phyloP scores from a whole-genome alignment of 106 monocot genomes.

The Vanilla planifolia region DNA sequence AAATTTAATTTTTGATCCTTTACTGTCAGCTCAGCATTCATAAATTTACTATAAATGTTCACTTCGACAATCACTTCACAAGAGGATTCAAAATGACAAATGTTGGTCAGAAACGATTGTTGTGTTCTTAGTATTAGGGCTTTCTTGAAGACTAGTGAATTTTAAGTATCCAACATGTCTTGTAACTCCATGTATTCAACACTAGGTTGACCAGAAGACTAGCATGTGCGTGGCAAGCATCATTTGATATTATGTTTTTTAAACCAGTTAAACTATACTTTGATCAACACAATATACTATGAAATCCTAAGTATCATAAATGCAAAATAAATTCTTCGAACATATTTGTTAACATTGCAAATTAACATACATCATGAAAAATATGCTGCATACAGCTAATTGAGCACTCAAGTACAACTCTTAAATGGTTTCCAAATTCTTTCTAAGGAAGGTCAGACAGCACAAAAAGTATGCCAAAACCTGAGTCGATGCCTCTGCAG shows the following conservation, averaged over 20 bases:
- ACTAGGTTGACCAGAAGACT: background rate
- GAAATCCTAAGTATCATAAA: too few relatives aligned
- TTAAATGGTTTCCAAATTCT: too few relatives aligned
- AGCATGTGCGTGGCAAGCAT: background rate
- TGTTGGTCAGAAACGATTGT: background rate
- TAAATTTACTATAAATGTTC: background rate
- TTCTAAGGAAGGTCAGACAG: background rate
- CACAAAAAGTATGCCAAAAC: slow-evolving; percentile 3
- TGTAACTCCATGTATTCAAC: too few relatives aligned
- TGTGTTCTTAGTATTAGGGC: background rate
- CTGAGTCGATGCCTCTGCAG: slow-evolving; percentile 9
- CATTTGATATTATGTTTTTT: too few relatives aligned
- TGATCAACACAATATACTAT: too few relatives aligned
- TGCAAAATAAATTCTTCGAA: too few relatives aligned
- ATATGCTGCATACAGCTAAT: too few relatives aligned
- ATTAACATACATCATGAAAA: too few relatives aligned
- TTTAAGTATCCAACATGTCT: background rate
- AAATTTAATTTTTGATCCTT: background rate
- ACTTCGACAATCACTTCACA: background rate
- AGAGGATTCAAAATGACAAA: background rate
- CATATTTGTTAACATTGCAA: too few relatives aligned
- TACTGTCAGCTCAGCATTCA: background rate
- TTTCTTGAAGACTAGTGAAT: background rate
- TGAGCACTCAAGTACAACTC: too few relatives aligned
- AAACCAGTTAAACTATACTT: too few relatives aligned